Evolutionary conservation across 2,329 filamentous ascomycete genomes (phyloP).

Genomic region (Exophiala xenobiotica): DNA sequence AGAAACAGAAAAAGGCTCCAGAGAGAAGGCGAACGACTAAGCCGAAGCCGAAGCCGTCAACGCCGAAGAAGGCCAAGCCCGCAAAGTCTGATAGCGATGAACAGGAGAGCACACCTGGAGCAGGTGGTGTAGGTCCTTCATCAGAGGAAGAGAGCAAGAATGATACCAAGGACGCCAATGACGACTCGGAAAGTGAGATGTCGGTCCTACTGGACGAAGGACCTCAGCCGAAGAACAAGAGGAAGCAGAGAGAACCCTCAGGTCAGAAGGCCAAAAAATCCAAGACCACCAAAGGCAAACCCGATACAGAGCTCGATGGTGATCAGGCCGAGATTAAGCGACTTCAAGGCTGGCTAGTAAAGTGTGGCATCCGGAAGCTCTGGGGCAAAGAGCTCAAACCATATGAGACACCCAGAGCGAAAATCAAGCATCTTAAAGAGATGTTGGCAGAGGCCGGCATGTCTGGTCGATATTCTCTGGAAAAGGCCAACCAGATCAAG

Average conservation of each 20-base stretch:
- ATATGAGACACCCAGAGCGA: constrained; percentile 70
- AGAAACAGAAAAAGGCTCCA: constrained; percentile 6
- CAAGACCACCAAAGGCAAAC: constrained; percentile 40
- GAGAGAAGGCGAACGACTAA: constrained; percentile 13
- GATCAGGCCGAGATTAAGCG: constrained; percentile 82
- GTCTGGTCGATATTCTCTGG: constrained; percentile 81
- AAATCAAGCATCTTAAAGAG: constrained; percentile 75
- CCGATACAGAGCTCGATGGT: constrained; percentile 53
- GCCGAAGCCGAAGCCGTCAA: constrained; percentile 26
- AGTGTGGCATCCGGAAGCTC: constrained; percentile 89
- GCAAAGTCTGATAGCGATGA: constrained; percentile 20
- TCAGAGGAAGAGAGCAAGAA: neutral
- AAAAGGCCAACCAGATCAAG: constrained; percentile 82
- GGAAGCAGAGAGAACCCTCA: constrained; percentile 36
- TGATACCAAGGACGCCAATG: constrained; percentile 28
- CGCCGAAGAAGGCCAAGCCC: constrained; percentile 20
- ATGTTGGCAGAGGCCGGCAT: constrained; percentile 84
- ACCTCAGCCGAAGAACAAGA: constrained; percentile 60
- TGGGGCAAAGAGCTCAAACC: constrained; percentile 83
- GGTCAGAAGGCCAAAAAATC: constrained; percentile 34
- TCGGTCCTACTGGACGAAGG: constrained; percentile 77
- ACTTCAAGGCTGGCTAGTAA: constrained; percentile 78
- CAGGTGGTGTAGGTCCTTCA: neutral
- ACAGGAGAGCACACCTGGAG: constrained; percentile 16
- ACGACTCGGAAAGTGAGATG: constrained; percentile 62